phyloP scores from a whole-genome alignment of 306 rosid species.

The Castanospermum australe region DNA sequence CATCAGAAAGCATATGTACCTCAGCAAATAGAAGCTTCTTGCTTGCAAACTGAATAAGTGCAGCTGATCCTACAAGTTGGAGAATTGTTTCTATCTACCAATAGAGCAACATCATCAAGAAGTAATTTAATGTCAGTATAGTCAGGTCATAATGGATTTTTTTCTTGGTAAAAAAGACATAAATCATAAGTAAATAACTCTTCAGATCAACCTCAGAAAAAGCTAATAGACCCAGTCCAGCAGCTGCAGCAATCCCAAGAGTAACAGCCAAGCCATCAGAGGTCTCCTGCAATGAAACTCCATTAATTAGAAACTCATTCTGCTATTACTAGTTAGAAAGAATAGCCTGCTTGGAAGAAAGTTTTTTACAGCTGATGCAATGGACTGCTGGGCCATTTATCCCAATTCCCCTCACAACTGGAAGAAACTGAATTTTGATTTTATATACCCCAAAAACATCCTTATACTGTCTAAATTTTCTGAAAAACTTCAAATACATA shows the following conservation, averaged over 20 bases:
- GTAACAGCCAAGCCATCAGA: slow-evolving; percentile 56
- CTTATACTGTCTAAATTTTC: no score
- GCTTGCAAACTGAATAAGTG: slow-evolving; percentile 77
- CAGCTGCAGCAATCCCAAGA: slow-evolving; percentile 70
- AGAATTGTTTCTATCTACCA: slow-evolving; percentile 84
- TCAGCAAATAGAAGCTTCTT: slow-evolving; percentile 86
- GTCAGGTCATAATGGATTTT: neutral
- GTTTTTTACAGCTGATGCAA: no score
- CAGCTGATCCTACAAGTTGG: slow-evolving; percentile 86
- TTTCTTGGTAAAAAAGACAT: neutral
- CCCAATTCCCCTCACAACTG: no score
- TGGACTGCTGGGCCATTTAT: no score
- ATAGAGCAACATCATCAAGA: slow-evolving; percentile 10
- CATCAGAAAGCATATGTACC: slow-evolving; percentile 43
- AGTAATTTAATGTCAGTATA: slow-evolving; percentile 1
- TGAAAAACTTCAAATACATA: no score
- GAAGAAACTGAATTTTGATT: no score
- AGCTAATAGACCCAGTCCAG: slow-evolving; percentile 69
- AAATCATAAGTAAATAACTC: neutral
- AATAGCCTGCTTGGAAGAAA: no score
- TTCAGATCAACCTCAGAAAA: slow-evolving; percentile 64
- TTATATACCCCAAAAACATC: no score
- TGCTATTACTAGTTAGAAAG: no score
- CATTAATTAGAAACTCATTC: slow-evolving; percentile 26
- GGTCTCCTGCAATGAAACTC: slow-evolving; percentile 56